Base-by-base conservation (phyloP, 2,329 filamentous ascomycete genomes). In the Fusarium marasasianum region DNA sequence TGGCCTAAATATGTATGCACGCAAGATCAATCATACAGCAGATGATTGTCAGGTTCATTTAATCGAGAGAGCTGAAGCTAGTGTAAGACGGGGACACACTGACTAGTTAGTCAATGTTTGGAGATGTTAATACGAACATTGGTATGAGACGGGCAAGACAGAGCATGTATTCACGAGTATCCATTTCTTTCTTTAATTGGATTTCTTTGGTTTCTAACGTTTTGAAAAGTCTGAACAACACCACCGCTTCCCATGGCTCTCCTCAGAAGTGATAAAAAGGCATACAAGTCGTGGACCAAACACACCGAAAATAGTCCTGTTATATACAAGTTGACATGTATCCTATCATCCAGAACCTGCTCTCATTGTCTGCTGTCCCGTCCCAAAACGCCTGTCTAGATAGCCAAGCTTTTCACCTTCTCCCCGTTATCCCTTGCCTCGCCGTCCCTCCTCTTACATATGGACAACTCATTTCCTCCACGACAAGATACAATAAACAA, bases 291-390 rank as follows among this genome's bases (percentile, higher is more conserved):
- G 50, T 58, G 38, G 47, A 54, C 41, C 58, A 63, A 76, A 66
- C 72, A 76, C 50, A 50, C 44, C 69, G 70, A 65, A 67, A 59
- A 72, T 69, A 55, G 63, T 67, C 70, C 74, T 72, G 54, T 69
- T 70, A 78, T 78, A 72, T 78, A 78, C 76, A 78, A 66, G 59
- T 69, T 67, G 69, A 77, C 75, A 77, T 78, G 70, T 67, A 75
- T 62, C 66, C 63, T 58, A 48, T 26, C 66, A 65, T 58, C 37
- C 41, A 58, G 18, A 70, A 40, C 61, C 57, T 37, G 56, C 48
- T 63, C 63, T 38, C 40, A 47, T 38, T 31, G 53, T 45, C 41
- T 51, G 35, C 48, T 50, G 35, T 57, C 50, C 47, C 33, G 29
- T 59, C 60, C 67, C 43, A 48, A 66, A 74, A 75, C 60, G 56